phyloP scores from a whole-genome alignment of 2,329 filamentous ascomycete species.

The Passalora sequoiae region DNA sequence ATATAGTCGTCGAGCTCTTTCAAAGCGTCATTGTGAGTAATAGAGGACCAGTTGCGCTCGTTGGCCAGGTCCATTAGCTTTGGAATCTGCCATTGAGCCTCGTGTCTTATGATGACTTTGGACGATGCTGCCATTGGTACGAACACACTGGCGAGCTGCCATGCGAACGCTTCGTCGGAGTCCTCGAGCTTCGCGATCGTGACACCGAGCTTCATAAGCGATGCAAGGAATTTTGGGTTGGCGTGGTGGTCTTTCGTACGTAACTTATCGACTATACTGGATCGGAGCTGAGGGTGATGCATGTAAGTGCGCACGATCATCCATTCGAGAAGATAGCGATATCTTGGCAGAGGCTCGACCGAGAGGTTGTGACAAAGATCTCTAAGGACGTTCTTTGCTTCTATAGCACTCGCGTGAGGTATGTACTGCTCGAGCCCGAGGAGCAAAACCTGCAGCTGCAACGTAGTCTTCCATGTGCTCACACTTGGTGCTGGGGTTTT shows the following conservation, averaged over 20 bases:
- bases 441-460: slow-evolving; percentile 46
- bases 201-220: slow-evolving; percentile 45
- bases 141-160: slow-evolving; percentile 39
- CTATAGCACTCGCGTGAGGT: slow-evolving; percentile 2
- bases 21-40: slow-evolving; percentile 40
- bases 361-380: slow-evolving; percentile 39
- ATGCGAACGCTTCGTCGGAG: slow-evolving; percentile 35
- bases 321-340: slow-evolving; percentile 46
- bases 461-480: slow-evolving; percentile 45
- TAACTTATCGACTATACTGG: slow-evolving; percentile 35
- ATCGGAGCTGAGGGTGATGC: slow-evolving; percentile 31
- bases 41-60: slow-evolving; percentile 32
- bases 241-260: slow-evolving; percentile 41
- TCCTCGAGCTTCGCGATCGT: slow-evolving; percentile 38
- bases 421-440: slow-evolving; percentile 39
- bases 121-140: slow-evolving; percentile 43
- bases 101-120: slow-evolving; percentile 50
- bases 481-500: slow-evolving; percentile 41
- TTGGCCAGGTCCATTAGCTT: slow-evolving; percentile 40
- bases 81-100: slow-evolving; percentile 48
- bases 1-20: slow-evolving; percentile 42
- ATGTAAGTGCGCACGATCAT: slow-evolving; percentile 43
- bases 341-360: slow-evolving; percentile 45
- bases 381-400: slow-evolving; percentile 34
- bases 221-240: slow-evolving; percentile 46